These are phyloP conservation scores for Phoenix roebelenii DNA, from an alignment of 176 grass and related monocot genomes.

Conservation along the genomic window DNA sequence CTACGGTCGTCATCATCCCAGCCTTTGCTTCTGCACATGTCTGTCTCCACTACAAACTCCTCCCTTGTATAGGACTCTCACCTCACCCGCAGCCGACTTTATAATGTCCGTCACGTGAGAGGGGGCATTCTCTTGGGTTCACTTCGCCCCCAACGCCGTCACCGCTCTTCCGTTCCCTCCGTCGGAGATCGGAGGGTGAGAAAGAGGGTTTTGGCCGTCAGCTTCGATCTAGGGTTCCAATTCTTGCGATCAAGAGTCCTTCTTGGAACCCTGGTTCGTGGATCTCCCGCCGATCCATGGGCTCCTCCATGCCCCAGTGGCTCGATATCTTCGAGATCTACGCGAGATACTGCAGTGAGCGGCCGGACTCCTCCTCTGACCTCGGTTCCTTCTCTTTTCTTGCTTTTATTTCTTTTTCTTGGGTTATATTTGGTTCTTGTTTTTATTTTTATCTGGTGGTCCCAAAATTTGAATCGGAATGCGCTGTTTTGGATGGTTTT, in stretches of 20 bases:
- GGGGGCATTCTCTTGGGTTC: too few relatives aligned
- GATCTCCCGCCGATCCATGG: neutral
- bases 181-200: slow-evolving; percentile 13
- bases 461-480: too few relatives aligned
- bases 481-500: too few relatives aligned
- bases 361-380: neutral
- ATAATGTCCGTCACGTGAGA: too few relatives aligned
- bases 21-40: too few relatives aligned
- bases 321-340: slow-evolving; percentile 60
- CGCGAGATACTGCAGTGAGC: slow-evolving; percentile 70
- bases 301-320: slow-evolving; percentile 20
- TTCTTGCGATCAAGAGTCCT: neutral
- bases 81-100: too few relatives aligned
- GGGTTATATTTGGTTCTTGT: neutral
- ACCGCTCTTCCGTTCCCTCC: neutral
- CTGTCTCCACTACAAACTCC: too few relatives aligned
- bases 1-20: too few relatives aligned
- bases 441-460: neutral
- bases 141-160: too few relatives aligned
- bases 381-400: slow-evolving; percentile 4
- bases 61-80: too few relatives aligned
- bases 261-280: slow-evolving; percentile 24
- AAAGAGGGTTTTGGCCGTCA: slow-evolving; percentile 2
- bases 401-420: neutral
- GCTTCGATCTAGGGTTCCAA: slow-evolving; percentile 36